Evolutionary conservation across 345 rosid genomes (phyloP), one percentile per base, ranked within the genome.

Genomic region (Citrus cavaleriei): DNA sequence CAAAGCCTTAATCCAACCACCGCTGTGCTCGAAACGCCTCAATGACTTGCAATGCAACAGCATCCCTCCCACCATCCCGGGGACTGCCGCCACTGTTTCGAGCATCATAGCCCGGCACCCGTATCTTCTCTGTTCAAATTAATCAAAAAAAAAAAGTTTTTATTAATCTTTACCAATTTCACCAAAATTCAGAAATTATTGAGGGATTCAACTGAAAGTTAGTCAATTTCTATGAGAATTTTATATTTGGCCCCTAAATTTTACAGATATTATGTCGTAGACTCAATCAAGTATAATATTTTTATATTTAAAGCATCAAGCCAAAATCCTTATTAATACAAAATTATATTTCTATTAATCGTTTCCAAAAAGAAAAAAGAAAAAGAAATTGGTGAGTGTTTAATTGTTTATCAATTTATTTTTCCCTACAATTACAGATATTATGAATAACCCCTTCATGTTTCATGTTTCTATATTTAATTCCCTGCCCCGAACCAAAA

Each of bases 21-120:
- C 98, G 18, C 96, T 91, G 40, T 90, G 93, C 84, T 93, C 93
- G 58, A 93, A 91, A 10, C 88, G 75, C 63, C 96, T 80, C 3
- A 93, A 86, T 0, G 98, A 93, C 69, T 91, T 90, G 88, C 87
- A 90, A 82, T 91, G 98, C 16, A 93, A 88, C 10, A 93, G 85
- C 92, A 93, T 67, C 6, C 93, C 98, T 69, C 90, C 97, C 0
- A 90, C 97, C 93, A 93, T 93, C 40, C 95, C 97, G 0, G 97
- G 97, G 0, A 91, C 94, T 0, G 98, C 96, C 6, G 96, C 98
- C 70, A 93, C 94, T 0, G 94, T 93, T 77, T 93, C 98, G 1
- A 93, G 90, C 96, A 93, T 91, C 98, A 93, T 93, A 8, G 98
- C 98, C 58, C 94, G 75, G 79, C 94, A 93, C 5, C 95, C 94